Percentiles rank a stretch among this genome's conserved stretches.
These are phyloP conservation scores for Penicillium decumbens DNA, from an alignment of 2,329 filamentous ascomycete genomes.

Conservation along the genomic window DNA sequence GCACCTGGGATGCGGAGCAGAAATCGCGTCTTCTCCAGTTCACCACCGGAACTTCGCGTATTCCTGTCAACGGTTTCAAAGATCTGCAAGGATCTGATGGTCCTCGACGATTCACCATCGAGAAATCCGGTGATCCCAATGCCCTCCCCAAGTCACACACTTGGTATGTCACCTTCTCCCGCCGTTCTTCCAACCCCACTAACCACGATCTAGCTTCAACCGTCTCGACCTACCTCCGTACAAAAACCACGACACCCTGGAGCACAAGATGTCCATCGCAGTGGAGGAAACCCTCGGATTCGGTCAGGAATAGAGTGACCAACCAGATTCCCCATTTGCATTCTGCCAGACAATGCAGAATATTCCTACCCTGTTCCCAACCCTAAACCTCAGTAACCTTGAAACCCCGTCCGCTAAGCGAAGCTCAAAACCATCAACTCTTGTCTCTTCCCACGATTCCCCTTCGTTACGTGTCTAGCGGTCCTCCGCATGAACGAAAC, in stretches of 20 bases:
- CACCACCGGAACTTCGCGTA: conserved; percentile 93
- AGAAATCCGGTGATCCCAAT: conserved; percentile 86
- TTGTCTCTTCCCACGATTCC: background rate
- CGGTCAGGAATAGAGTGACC: conserved; percentile 73
- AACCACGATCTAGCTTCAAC: conserved; percentile 68
- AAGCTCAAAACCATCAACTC: background rate
- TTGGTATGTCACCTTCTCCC: conserved; percentile 60
- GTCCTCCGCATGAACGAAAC: background rate
- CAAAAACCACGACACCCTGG: conserved; percentile 77
- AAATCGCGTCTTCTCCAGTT: conserved; percentile 96
- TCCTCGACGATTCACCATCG: conserved; percentile 91
- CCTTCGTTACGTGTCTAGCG: background rate
- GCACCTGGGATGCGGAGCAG: conserved; percentile 96
- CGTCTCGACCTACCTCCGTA: conserved; percentile 92
- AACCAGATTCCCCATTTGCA: background rate
- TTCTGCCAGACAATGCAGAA: background rate
- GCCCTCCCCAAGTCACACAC: conserved; percentile 97
- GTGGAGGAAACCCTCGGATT: conserved; percentile 99
- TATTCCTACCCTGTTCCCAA: background rate
- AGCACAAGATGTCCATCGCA: conserved; percentile 88
- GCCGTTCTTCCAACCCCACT: conserved; percentile 10
- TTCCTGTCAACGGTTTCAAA: conserved; percentile 99
- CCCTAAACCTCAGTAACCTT: background rate
- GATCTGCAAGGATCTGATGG: conserved; percentile 96
- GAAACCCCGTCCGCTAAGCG: background rate